A percentile compares a stretch with the other conserved stretches of the same genome.
Evolutionary conservation across 768 basidiomycete species (phyloP).

Genomic region (Sporobolomyces roseus): DNA sequence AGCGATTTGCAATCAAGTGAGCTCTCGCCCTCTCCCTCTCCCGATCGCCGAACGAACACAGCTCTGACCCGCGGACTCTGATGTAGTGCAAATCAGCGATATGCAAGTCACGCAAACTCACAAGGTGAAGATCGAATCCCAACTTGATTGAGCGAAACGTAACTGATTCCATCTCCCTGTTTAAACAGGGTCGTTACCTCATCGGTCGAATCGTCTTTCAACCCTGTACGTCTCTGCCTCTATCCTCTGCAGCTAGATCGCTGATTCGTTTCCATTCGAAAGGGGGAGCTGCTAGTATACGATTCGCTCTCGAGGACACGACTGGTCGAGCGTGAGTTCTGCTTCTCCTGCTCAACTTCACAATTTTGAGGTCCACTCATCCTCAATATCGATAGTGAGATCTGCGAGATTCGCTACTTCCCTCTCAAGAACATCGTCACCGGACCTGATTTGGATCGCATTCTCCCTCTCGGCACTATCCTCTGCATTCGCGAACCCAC

Average conservation of each 20-base stretch:
- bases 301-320: slow-evolving; percentile 4
- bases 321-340: neutral
- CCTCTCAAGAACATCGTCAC: neutral
- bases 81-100: no score
- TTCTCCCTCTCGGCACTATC: slow-evolving; percentile 47
- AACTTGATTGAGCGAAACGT: no score
- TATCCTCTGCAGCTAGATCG: neutral
- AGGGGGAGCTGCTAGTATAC: neutral
- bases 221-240: neutral
- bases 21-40: no score
- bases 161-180: no score
- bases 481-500: slow-evolving; percentile 49
- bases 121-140: no score
- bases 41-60: no score
- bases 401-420: slow-evolving; percentile 6
- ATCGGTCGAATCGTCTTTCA: neutral
- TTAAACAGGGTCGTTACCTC: slow-evolving; percentile 6
- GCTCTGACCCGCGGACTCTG: no score
- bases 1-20: no score
- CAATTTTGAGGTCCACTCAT: no score
- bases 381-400: neutral
- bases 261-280: neutral
- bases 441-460: slow-evolving; percentile 41
- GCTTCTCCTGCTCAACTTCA: no score
- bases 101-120: no score